Evolutionary conservation across 768 basidiomycete genomes (phyloP), one percentile per base, ranked within the genome.

Genomic region (Mycena filopes): DNA sequence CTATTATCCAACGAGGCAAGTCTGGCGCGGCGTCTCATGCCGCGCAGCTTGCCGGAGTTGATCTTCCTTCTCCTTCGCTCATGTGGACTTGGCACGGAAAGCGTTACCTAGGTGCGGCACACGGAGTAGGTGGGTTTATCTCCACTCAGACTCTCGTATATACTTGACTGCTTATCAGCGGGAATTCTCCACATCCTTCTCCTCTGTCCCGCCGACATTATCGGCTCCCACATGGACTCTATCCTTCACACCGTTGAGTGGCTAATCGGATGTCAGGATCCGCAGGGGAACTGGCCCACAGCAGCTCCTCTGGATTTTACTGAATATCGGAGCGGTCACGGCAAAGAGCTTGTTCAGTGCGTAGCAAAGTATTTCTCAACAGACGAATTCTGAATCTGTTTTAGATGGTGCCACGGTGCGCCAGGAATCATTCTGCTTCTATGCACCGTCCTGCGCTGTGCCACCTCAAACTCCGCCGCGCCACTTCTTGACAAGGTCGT

Each of bases 1-100:
- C 83, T 18, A 85, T 89, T 66, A 74, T 87, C 25, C 48, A 53
- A 38, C 79, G 85, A 43, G 86, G 86, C 47, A 48, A 66, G 58
- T 38, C 71, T 23, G 86, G 84, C 1, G 79, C 82, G 2, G 69
- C 59, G 55, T 43, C 59, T 10, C 82, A 84, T 69, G 62, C 60
- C 3, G 64, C 63, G 5, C 77, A 79, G 38, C 63, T 80, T 23
- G 69, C 69, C 13, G 63, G 62, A 4, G n/a, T n/a, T n/a, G 58
- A 58, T 25, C 66, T 70, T 21, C 65, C 71, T 45, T 70, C 69
- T 5, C 85, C 86, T 0, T 79, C 83, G 2, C 73, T 88, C 29
- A 88, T 88, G 86, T 88, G 87, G 87, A 75, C 73, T 12, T 89
- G 87, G 87, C 82, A 86, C 67, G 76, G 80, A n/a, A 86, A 81